phyloP scores from a whole-genome alignment of 2,329 filamentous ascomycete genomes.

The Aspergillus thermomutatus region DNA sequence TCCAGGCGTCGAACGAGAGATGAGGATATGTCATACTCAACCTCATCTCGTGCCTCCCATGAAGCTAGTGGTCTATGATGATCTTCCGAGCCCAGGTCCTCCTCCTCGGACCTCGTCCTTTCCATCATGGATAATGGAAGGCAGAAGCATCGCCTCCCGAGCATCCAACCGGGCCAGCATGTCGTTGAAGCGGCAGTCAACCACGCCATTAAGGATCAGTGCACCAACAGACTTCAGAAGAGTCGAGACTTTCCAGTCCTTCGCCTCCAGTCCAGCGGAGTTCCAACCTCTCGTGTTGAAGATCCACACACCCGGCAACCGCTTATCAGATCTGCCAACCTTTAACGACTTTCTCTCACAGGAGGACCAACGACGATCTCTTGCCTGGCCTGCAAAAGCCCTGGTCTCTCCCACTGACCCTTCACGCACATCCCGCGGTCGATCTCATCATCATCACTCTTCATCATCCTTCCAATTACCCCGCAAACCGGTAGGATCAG shows the following conservation, averaged over 20 bases:
- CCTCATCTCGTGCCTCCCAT: slow-evolving; percentile 47
- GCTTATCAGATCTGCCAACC: slow-evolving; percentile 43
- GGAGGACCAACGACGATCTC: slow-evolving; percentile 22
- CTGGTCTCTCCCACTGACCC: slow-evolving; percentile 21
- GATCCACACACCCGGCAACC: slow-evolving; percentile 44
- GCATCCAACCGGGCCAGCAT: slow-evolving; percentile 42
- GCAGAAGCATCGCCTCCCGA: slow-evolving; percentile 35
- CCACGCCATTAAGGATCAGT: slow-evolving; percentile 36
- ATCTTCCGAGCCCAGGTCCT: slow-evolving; percentile 34
- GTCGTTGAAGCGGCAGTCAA: slow-evolving; percentile 33
- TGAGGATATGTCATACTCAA: slow-evolving; percentile 44
- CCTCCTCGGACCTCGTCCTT: slow-evolving; percentile 32
- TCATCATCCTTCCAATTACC: slow-evolving; percentile 28
- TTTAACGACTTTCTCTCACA: slow-evolving; percentile 41
- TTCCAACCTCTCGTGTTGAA: slow-evolving; percentile 47
- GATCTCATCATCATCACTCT: slow-evolving; percentile 14
- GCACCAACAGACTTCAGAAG: slow-evolving; percentile 42
- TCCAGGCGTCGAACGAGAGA: slow-evolving; percentile 41
- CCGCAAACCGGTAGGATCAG: slow-evolving; percentile 38
- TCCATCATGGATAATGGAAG: slow-evolving; percentile 40
- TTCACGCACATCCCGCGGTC: slow-evolving; percentile 16
- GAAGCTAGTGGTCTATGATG: slow-evolving; percentile 42
- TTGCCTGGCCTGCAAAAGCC: slow-evolving; percentile 31
- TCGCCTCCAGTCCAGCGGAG: slow-evolving; percentile 6
- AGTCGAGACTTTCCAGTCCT: slow-evolving; percentile 26